A percentile compares a stretch with the other conserved stretches of the same genome.
These are phyloP conservation scores for Paraglomus brasilianum DNA, from an alignment of 192 early-diverging fungal species.

Conservation along the genomic window DNA sequence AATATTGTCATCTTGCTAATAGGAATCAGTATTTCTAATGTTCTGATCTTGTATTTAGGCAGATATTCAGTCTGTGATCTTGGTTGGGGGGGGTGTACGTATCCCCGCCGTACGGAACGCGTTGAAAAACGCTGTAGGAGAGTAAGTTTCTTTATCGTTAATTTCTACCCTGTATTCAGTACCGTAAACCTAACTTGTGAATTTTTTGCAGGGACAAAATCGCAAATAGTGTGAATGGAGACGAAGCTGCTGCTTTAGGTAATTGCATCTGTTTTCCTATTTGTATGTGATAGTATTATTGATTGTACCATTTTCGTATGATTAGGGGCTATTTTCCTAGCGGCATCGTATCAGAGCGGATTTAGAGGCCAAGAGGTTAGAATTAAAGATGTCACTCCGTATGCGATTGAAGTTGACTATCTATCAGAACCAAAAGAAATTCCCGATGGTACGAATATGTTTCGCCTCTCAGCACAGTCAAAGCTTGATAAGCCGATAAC, in stretches of 20 bases:
- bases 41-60: constrained; percentile 31
- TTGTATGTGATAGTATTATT: not conserved
- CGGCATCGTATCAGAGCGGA: constrained; percentile 79
- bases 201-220: constrained; percentile 65
- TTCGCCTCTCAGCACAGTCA: not conserved
- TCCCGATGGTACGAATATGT: constrained; percentile 20
- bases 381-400: constrained; percentile 78
- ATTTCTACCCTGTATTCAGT: not conserved
- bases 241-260: constrained; percentile 92
- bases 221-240: constrained; percentile 91
- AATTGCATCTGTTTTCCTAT: not conserved
- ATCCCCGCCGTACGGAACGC: constrained; percentile 80
- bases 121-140: constrained; percentile 68
- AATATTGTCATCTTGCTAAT: not conserved
- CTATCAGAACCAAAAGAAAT: constrained; percentile 40
- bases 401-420: constrained; percentile 67
- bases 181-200: constrained; percentile 12
- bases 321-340: constrained; percentile 81
- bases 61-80: constrained; percentile 83
- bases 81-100: constrained; percentile 92
- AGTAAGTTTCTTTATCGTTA: constrained; percentile 40
- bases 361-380: constrained; percentile 84
- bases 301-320: not conserved
- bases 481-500: no score
- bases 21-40: constrained; percentile 12